Evolutionary conservation across 140 eudicot species (phyloP), one percentile per base, ranked within the genome.

Genomic region (Anethum foeniculum): DNA sequence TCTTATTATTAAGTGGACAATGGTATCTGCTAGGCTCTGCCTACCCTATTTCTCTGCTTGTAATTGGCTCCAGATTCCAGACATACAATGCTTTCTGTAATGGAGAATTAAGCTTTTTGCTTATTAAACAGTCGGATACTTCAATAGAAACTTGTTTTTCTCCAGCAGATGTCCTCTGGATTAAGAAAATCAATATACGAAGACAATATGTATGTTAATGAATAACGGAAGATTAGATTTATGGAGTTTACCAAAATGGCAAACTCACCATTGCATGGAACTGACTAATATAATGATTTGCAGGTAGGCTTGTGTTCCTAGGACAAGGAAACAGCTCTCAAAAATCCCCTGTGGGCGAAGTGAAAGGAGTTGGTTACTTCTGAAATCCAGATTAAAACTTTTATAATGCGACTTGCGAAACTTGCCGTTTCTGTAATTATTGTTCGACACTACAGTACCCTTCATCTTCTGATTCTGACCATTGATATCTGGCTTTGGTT

Each of bases 301-400:
- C 90, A 92, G 97, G 98, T 28, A 83, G 98, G 79, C 58, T 91
- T 28, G 85, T 94, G 87, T 88, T 90, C 76, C 86, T 94, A 27
- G 96, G 93, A 62, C 86, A 87, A 5, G 96, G 96, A 48, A 54
- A 80, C 77, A 91, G 81, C 56, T 81, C 77, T n/a, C 86, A 67
- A 62, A 85, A 85, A 79, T 44, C 86, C 67, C 71, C 85, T 12
- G 81, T 64, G 56, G 87, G 90, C 38, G 90, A 86, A 49, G 51
- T 86, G 46, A 83, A 81, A 79, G 89, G 94, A 38, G 96, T 90
- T 49, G 98, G 97, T 60, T 91, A 94, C 84, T 94, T 87, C 84
- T 94, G 81, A 90, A 64, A 34, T 25, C 23, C 15, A 2, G 73
- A 47, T 84, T 38, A 54, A 8, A 25, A 18, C 62, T 6, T 27